These are phyloP conservation scores for Lonicera japonica DNA, from an alignment of 129 eudicot genomes.

Conservation along the genomic window DNA sequence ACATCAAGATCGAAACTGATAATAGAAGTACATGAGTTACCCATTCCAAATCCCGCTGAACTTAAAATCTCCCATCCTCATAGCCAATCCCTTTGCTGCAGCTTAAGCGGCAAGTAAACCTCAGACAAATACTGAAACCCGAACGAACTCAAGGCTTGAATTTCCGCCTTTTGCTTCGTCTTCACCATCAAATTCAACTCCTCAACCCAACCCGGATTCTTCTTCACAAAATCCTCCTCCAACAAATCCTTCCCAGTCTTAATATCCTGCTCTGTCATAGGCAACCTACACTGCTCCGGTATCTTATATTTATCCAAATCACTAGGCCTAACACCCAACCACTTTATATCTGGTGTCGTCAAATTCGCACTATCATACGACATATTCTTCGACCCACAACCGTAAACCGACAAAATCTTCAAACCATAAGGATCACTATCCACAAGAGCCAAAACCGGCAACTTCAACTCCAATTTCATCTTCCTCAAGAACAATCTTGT, in stretches of 20 bases:
- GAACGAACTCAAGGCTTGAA: conserved; percentile 91
- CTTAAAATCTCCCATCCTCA: conserved; percentile 20
- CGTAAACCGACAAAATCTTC: conserved; percentile 85
- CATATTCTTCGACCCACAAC: conserved; percentile 99
- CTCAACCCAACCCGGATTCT: conserved; percentile 96
- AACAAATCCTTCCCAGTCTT: conserved; percentile 96
- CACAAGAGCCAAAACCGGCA: conserved; percentile 87
- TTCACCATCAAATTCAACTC: conserved; percentile 92
- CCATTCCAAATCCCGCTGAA: neutral
- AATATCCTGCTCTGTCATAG: conserved; percentile 94
- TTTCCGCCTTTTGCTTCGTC: conserved; percentile 88
- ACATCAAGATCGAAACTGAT: too few relatives aligned
- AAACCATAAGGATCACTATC: conserved; percentile 98
- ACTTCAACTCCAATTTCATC: conserved; percentile 76
- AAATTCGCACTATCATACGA: conserved; percentile 91
- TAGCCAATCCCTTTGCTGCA: conserved; percentile 96
- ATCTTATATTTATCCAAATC: conserved; percentile 95
- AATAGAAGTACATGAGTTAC: neutral
- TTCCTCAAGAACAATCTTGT: conserved; percentile 90
- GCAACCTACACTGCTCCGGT: conserved; percentile 93
- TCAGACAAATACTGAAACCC: conserved; percentile 95
- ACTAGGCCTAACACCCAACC: conserved; percentile 94
- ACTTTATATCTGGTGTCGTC: conserved; percentile 92
- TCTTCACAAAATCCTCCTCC: conserved; percentile 99
- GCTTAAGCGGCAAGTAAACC: conserved; percentile 84